A percentile compares a stretch with the other conserved stretches of the same genome.
Conservation (phyloP, 768 basidiomycete species). For the Rossbeevera mucosa region DNA sequence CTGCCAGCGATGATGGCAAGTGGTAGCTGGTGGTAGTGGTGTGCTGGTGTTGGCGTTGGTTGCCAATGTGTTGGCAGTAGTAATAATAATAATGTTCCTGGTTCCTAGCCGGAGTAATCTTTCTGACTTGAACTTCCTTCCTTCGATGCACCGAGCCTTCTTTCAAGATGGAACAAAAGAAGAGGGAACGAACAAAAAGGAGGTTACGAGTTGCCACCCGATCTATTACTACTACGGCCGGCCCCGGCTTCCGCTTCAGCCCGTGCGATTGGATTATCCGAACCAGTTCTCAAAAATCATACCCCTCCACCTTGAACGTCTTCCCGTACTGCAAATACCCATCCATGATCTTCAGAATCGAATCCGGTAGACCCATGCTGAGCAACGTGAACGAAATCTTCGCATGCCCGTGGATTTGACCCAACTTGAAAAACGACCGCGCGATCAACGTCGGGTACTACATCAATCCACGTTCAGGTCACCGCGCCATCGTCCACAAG, state of each 20-base stretch:
- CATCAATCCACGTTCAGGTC: not conserved
- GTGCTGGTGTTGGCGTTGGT: not conserved
- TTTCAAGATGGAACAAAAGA: not conserved
- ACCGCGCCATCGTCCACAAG: not conserved
- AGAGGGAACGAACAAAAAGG: not conserved
- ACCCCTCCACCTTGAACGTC: slow-evolving; percentile 84
- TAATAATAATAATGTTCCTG: not conserved
- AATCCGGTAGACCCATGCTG: slow-evolving; percentile 90
- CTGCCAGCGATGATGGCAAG: not conserved
- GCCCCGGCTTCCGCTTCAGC: slow-evolving; percentile 12
- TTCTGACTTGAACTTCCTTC: not conserved
- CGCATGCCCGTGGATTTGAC: slow-evolving; percentile 86
- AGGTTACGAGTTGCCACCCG: slow-evolving; percentile 2
- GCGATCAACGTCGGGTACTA: slow-evolving; percentile 88
- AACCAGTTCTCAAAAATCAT: slow-evolving; percentile 50
- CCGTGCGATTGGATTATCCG: not conserved
- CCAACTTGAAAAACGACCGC: slow-evolving; percentile 87
- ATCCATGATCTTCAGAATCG: slow-evolving; percentile 90
- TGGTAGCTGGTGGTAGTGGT: not conserved
- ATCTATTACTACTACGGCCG: not conserved
- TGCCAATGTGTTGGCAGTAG: not conserved
- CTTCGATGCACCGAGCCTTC: not conserved
- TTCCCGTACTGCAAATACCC: slow-evolving; percentile 85
- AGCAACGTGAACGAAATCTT: slow-evolving; percentile 92
- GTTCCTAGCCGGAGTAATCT: not conserved